A percentile compares a stretch with the other conserved stretches of the same genome.
Conservation (phyloP, 2,329 filamentous ascomycete species). For the Aureobasidium mangrovei region DNA sequence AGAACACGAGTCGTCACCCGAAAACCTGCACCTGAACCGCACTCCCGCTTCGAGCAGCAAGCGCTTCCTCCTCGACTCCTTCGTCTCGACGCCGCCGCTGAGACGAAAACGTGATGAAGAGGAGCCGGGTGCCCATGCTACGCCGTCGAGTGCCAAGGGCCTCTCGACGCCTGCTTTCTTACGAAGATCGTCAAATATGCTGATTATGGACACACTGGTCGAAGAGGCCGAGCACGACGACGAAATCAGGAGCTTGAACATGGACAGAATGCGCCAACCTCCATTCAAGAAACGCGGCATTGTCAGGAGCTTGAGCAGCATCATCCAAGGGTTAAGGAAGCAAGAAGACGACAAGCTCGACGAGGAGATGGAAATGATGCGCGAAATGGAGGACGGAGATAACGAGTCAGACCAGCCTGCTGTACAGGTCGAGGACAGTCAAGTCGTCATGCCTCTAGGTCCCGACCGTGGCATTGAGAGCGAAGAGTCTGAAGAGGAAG, state of each 20-base stretch:
- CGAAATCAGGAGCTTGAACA: conserved; percentile 1
- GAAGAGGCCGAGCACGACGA: conserved; percentile 48
- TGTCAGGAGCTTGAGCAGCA: conserved; percentile 62
- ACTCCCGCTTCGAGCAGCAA: conserved; percentile 50
- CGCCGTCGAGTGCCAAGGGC: conserved; percentile 46
- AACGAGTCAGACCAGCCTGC: conserved; percentile 20
- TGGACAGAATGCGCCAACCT: conserved; percentile 17
- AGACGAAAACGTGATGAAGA: conserved; percentile 37
- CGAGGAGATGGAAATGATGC: conserved; percentile 64
- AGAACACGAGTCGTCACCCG: conserved; percentile 1
- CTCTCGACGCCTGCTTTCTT: conserved; percentile 67
- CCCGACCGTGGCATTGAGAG: conserved; percentile 41
- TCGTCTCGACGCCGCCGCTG: conserved; percentile 50
- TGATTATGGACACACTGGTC: conserved; percentile 43
- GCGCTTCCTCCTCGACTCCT: conserved; percentile 52
- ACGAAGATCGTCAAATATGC: conserved; percentile 38
- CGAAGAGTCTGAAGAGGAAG: conserved; percentile 46
- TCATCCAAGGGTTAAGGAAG: conserved; percentile 61
- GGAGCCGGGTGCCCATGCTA: conserved; percentile 44
- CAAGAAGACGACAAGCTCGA: conserved; percentile 62
- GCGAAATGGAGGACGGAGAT: conserved; percentile 54
- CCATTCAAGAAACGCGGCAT: conserved; percentile 40
- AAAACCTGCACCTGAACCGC: conserved; percentile 21
- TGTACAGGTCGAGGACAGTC: conserved; percentile 35
- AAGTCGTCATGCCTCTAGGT: conserved; percentile 36